A percentile compares a stretch with the other conserved stretches of the same genome.
Evolutionary conservation across 345 rosid species (phyloP).

Genomic region (Lagerstroemia speciosa): DNA sequence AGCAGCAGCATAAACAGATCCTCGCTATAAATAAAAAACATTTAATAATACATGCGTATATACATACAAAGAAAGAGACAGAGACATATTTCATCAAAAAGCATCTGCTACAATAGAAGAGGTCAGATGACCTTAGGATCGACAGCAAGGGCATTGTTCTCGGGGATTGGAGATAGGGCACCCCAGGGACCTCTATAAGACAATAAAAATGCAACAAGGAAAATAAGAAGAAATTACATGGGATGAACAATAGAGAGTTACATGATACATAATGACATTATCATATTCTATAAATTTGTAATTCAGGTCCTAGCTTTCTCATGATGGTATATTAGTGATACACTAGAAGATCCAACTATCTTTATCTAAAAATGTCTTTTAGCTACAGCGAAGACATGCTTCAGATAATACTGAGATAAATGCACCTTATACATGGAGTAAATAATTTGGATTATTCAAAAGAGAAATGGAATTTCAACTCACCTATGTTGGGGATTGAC

Average conservation of each 20-base stretch:
- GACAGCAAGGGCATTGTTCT: slow-evolving; percentile 31
- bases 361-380: not conserved
- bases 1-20: slow-evolving; percentile 72
- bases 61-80: not conserved
- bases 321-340: not conserved
- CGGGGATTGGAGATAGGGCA: slow-evolving; percentile 87
- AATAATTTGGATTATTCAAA: not conserved
- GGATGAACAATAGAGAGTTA: not conserved
- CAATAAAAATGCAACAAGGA: slow-evolving; percentile 3
- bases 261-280: not conserved
- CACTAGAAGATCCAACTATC: not conserved
- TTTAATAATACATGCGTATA: not conserved
- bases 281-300: not conserved
- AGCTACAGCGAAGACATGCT: not conserved
- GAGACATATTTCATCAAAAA: not conserved
- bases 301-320: too few species aligned
- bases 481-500: slow-evolving; percentile 84
- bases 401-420: not conserved
- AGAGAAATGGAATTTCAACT: slow-evolving; percentile 13
- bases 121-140: not conserved
- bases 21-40: slow-evolving; percentile 39
- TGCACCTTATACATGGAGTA: not conserved
- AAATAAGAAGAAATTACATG: slow-evolving; percentile 7
- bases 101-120: not conserved
- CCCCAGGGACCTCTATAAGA: slow-evolving; percentile 90